A percentile compares a stretch with the other conserved stretches of the same genome.
phyloP scores from a whole-genome alignment of 2,329 filamentous ascomycete species.

The Talaromyces pinophilus region DNA sequence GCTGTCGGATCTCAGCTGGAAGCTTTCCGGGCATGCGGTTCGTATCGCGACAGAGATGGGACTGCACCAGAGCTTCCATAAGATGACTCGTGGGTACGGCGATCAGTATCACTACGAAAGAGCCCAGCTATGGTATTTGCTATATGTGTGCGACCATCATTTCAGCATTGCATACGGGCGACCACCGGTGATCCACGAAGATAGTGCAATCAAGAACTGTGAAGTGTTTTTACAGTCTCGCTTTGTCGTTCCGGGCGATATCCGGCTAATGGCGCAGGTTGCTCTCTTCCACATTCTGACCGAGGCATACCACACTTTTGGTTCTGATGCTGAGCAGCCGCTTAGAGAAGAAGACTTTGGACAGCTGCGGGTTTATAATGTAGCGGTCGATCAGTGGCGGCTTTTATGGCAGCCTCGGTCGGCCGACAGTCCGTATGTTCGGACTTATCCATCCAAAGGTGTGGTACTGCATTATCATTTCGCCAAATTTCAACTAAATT shows the following conservation, averaged over 20 bases:
- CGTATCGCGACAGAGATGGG: slow-evolving; percentile 61
- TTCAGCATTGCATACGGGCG: slow-evolving; percentile 64
- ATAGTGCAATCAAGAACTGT: slow-evolving; percentile 59
- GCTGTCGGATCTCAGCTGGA: slow-evolving; percentile 65
- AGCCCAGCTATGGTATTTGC: slow-evolving; percentile 62
- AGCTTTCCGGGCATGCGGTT: slow-evolving; percentile 60
- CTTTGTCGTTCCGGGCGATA: slow-evolving; percentile 56
- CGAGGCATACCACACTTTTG: slow-evolving; percentile 59
- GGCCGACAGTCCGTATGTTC: slow-evolving; percentile 50
- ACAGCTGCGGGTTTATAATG: slow-evolving; percentile 50
- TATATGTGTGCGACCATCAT: slow-evolving; percentile 68
- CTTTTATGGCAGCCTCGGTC: slow-evolving; percentile 51
- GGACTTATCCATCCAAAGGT: slow-evolving; percentile 53
- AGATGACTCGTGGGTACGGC: slow-evolving; percentile 50
- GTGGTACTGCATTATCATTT: slow-evolving; percentile 57
- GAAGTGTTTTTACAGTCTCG: slow-evolving; percentile 58
- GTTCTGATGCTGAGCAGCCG: slow-evolving; percentile 55
- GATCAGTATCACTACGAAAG: slow-evolving; percentile 58
- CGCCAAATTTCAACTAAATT: slow-evolving; percentile 56
- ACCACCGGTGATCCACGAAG: slow-evolving; percentile 60
- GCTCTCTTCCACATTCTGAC: slow-evolving; percentile 60
- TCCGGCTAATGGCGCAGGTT: slow-evolving; percentile 60
- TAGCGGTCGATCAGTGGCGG: slow-evolving; percentile 57
- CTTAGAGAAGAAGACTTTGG: slow-evolving; percentile 55
- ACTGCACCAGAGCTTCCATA: slow-evolving; percentile 56